A percentile compares a stretch with the other conserved stretches of the same genome.
These are phyloP conservation scores for Pyrus bretschneideri DNA, from an alignment of 306 rosid species.

Conservation along the genomic window DNA sequence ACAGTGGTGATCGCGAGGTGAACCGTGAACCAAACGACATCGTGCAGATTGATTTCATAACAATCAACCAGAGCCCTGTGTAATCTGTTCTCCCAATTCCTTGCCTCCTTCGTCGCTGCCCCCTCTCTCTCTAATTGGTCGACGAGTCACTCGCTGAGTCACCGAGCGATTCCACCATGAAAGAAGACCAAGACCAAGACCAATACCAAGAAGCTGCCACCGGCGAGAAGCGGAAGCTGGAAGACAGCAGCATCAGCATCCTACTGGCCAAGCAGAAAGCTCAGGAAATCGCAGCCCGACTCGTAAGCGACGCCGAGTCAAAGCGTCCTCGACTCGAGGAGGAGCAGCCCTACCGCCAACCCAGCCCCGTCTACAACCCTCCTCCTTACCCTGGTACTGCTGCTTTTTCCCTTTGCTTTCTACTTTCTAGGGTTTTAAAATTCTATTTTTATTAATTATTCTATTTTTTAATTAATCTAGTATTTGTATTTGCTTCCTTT, in stretches of 20 bases:
- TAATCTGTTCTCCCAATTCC: background rate
- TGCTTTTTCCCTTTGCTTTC: background rate
- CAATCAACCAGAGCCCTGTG: conserved; percentile 8
- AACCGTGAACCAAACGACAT: conserved; percentile 9
- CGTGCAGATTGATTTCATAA: background rate
- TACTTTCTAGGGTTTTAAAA: conserved; percentile 29
- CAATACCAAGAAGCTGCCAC: background rate
- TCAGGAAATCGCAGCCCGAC: conserved; percentile 44
- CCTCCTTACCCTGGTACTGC: conserved; percentile 27
- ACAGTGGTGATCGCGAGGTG: background rate
- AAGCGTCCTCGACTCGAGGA: conserved; percentile 37
- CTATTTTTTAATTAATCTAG: background rate
- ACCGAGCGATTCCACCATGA: conserved; percentile 24
- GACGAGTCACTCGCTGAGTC: conserved; percentile 14
- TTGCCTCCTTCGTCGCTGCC: conserved; percentile 13
- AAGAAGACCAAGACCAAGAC: conserved; percentile 13
- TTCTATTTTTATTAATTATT: background rate
- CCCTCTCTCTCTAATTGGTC: background rate
- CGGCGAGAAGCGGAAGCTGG: conserved; percentile 43
- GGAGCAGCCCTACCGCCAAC: conserved; percentile 7
- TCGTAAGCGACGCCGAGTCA: conserved; percentile 40
- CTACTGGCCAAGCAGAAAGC: conserved; percentile 42
- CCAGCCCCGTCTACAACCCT: conserved; percentile 13
- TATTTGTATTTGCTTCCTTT: background rate
- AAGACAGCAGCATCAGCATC: conserved; percentile 24